Conservation (phyloP, 306 rosid genomes). For the Inga oerstediana region DNA sequence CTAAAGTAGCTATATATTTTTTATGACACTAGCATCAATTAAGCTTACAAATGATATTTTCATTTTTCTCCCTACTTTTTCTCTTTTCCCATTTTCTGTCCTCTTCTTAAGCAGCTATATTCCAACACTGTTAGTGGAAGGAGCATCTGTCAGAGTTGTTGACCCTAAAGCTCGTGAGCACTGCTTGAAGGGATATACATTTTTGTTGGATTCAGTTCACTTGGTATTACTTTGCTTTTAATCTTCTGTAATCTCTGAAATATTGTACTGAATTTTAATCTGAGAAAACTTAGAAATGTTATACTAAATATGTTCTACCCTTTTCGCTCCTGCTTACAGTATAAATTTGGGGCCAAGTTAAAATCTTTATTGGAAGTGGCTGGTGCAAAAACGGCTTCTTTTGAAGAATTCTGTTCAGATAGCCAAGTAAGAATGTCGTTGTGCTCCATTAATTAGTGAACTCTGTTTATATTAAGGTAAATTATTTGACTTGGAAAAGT, state of each 20-base stretch:
- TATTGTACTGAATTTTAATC: neutral
- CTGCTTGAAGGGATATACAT: constrained; percentile 76
- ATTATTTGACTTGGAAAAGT: neutral
- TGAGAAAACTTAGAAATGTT: neutral
- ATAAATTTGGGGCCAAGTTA: constrained; percentile 61
- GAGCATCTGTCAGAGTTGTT: constrained; percentile 67
- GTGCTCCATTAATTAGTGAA: constrained; percentile 18
- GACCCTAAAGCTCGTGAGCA: constrained; percentile 71
- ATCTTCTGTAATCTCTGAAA: constrained; percentile 24
- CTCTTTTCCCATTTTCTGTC: neutral
- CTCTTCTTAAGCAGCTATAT: constrained; percentile 54
- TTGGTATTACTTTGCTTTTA: constrained; percentile 49
- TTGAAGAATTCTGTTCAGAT: constrained; percentile 57
- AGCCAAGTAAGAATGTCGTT: constrained; percentile 63
- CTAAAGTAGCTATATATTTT: constrained; percentile 32
- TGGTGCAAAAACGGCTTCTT: constrained; percentile 65
- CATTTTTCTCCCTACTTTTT: neutral
- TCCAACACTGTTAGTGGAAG: constrained; percentile 67
- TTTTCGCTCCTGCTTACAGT: constrained; percentile 48
- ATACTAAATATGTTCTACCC: constrained; percentile 22
- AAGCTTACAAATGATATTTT: constrained; percentile 36
- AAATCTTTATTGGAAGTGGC: constrained; percentile 65
- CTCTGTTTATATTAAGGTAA: constrained; percentile 12
- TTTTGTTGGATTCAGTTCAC: constrained; percentile 63
- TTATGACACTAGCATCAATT: constrained; percentile 16